Conservation (phyloP, 2,329 filamentous ascomycete genomes). For the Fusarium humuli region DNA sequence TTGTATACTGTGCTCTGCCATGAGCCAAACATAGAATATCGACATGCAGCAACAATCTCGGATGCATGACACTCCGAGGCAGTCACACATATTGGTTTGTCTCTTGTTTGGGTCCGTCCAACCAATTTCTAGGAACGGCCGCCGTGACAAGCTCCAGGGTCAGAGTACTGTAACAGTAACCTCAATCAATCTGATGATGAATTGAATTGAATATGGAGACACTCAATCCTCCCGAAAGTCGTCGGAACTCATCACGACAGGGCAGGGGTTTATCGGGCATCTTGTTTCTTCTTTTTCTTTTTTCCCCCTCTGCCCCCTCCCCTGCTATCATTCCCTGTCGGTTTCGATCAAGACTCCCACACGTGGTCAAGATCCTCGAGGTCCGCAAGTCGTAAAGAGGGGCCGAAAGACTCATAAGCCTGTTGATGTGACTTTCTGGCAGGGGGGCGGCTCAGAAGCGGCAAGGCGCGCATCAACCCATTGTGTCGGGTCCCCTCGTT, state of each 20-base stretch:
- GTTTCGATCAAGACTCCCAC: constrained; percentile 36
- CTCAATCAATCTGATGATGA: constrained; percentile 22
- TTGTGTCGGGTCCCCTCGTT: constrained; percentile 44
- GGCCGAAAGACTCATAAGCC: constrained; percentile 22
- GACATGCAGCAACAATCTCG: constrained; percentile 48
- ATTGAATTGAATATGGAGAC: constrained; percentile 18
- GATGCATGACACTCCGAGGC: constrained; percentile 43
- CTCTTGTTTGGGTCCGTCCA: constrained; percentile 21
- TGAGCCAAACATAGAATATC: constrained; percentile 36
- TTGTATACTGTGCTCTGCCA: constrained; percentile 11
- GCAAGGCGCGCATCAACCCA: constrained; percentile 49
- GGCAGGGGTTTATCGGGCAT: constrained; percentile 9
- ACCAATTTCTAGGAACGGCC: constrained; percentile 26
- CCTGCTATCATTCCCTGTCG: constrained; percentile 1
- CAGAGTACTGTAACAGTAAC: constrained; percentile 18
- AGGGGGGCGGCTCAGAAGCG: constrained; percentile 39
- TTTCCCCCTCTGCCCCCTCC: neutral
- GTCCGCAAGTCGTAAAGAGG: constrained; percentile 21
- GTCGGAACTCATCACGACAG: constrained; percentile 13
- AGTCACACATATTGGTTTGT: constrained; percentile 39
- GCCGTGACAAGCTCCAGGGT: constrained; percentile 29
- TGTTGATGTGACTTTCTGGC: constrained; percentile 22
- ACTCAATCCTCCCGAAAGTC: constrained; percentile 22
- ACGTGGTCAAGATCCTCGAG: constrained; percentile 39
- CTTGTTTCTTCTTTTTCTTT: constrained; percentile 5